A percentile compares a stretch with the other conserved stretches of the same genome.
Evolutionary conservation across 768 basidiomycete genomes (phyloP).

Genomic region (Podaxis sp.): DNA sequence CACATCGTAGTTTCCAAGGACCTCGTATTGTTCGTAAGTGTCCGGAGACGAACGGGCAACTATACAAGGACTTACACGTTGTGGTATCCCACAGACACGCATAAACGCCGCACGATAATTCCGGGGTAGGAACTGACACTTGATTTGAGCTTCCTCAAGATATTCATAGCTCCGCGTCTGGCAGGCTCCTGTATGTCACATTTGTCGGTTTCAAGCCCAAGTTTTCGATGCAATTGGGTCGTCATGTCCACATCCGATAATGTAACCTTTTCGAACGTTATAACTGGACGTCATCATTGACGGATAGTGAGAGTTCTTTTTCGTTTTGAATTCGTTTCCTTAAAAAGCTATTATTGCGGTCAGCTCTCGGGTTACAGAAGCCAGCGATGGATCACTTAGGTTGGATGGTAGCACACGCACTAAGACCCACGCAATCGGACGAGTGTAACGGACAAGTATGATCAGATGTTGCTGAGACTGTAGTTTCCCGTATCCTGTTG

Average conservation of each 20-base stretch:
- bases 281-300: background rate
- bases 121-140: slow-evolving; percentile 24
- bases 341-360: background rate
- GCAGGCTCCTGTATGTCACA: slow-evolving; percentile 34
- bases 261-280: background rate
- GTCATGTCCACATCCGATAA: slow-evolving; percentile 30
- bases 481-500: background rate
- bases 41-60: background rate
- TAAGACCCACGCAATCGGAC: too few relatives aligned
- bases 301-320: background rate
- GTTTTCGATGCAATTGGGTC: slow-evolving; percentile 30
- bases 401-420: background rate
- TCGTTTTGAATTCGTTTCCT: background rate
- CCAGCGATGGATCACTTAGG: background rate
- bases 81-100: slow-evolving; percentile 21
- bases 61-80: background rate
- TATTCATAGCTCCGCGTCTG: background rate
- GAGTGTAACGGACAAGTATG: background rate
- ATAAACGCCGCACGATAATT: slow-evolving; percentile 30
- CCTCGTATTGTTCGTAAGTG: slow-evolving; percentile 24
- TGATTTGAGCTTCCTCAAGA: background rate
- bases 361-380: background rate
- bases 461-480: background rate
- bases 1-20: slow-evolving; percentile 22
- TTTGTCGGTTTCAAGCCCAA: slow-evolving; percentile 29